Evolutionary conservation across 345 rosid species (phyloP).

Genomic region (Camelina neglecta): DNA sequence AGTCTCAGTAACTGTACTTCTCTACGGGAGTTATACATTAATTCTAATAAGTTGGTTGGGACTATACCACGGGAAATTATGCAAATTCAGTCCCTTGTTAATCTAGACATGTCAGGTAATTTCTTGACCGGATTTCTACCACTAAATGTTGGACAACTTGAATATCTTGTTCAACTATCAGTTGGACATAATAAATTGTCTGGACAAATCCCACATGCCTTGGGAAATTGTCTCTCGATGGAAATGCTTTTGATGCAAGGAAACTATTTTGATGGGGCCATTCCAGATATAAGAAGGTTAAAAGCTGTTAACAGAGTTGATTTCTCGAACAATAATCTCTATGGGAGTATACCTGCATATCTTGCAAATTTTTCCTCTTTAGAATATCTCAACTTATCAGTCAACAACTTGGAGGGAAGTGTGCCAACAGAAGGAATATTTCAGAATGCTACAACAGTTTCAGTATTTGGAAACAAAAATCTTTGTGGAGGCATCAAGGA

Average conservation of each 20-base stretch:
- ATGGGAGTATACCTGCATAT: constrained; percentile 24
- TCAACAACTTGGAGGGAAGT: constrained; percentile 34
- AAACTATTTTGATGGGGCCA: constrained; percentile 15
- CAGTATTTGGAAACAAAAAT: constrained; percentile 23
- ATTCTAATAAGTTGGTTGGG: background rate
- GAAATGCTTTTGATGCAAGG: background rate
- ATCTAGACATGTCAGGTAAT: background rate
- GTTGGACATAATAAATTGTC: constrained; percentile 5
- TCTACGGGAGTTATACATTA: background rate
- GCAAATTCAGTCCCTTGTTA: background rate
- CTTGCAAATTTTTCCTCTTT: constrained; percentile 8
- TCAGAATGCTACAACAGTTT: constrained; percentile 23
- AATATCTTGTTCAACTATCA: background rate
- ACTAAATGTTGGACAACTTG: background rate
- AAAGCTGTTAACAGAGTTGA: background rate
- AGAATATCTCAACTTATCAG: constrained; percentile 27
- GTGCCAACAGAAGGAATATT: constrained; percentile 40
- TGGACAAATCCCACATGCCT: background rate
- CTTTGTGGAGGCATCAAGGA: constrained; percentile 36
- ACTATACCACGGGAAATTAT: constrained; percentile 12
- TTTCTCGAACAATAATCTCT: constrained; percentile 22
- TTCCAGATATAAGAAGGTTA: constrained; percentile 18
- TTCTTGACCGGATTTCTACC: constrained; percentile 23
- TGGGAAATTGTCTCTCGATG: constrained; percentile 17
- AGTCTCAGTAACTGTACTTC: background rate